Conservation (phyloP, 2,329 filamentous ascomycete genomes). For the Trichoderma sp. region DNA sequence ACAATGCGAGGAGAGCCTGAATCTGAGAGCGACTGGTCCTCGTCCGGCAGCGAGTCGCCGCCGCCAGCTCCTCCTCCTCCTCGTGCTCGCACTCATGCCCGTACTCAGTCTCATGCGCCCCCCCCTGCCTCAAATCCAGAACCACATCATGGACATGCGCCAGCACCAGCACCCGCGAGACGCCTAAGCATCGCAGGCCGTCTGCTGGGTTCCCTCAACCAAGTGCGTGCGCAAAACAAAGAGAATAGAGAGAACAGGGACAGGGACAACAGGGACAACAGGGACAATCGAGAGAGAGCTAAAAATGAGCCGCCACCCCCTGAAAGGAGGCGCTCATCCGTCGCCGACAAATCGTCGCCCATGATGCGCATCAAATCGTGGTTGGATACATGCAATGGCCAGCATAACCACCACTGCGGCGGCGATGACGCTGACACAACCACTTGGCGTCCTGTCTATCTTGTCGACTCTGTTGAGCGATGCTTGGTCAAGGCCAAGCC, state of each 20-base stretch:
- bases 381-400: slow-evolving; percentile 44
- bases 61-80: slow-evolving; percentile 7
- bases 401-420: slow-evolving; percentile 41
- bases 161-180: slow-evolving; percentile 32
- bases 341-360: slow-evolving; percentile 35
- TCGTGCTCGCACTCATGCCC: slow-evolving; percentile 15
- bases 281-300: slow-evolving; percentile 25
- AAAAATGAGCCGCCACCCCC: slow-evolving; percentile 8
- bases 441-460: slow-evolving; percentile 42
- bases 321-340: slow-evolving; percentile 33
- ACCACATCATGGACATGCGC: slow-evolving; percentile 16
- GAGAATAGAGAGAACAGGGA: slow-evolving; percentile 26
- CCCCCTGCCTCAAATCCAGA: slow-evolving; percentile 1
- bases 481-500: slow-evolving; percentile 40
- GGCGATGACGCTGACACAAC: slow-evolving; percentile 26
- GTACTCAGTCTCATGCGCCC: neutral
- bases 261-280: slow-evolving; percentile 26
- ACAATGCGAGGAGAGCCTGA: slow-evolving; percentile 3
- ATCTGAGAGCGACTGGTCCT: slow-evolving; percentile 10
- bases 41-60: slow-evolving; percentile 16
- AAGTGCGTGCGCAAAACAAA: slow-evolving; percentile 29
- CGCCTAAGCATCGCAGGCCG: slow-evolving; percentile 43
- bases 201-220: slow-evolving; percentile 36
- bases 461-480: slow-evolving; percentile 42
- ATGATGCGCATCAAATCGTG: slow-evolving; percentile 42